Conservation (phyloP, 805 yeast species). For the Brettanomyces anomalus region DNA sequence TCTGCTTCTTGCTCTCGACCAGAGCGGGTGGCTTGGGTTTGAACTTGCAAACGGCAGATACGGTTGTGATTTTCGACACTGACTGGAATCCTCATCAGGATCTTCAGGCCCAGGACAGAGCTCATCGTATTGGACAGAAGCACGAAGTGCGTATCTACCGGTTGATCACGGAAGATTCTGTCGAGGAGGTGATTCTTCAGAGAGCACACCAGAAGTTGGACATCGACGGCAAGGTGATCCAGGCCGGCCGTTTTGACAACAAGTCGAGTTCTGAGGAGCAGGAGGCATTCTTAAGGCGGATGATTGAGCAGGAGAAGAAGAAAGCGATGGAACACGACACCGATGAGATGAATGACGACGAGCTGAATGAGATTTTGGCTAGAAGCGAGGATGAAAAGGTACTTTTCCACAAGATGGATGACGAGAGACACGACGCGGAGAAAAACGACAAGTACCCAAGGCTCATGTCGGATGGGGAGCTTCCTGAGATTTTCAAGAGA, state of each 20-base stretch:
- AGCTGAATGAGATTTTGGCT: conserved; percentile 63
- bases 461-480: conserved; percentile 58
- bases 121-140: conserved; percentile 85
- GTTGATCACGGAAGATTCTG: conserved; percentile 72
- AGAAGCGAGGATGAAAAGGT: conserved; percentile 54
- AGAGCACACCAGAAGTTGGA: conserved; percentile 78
- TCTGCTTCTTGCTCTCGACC: conserved; percentile 70
- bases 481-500: conserved; percentile 69
- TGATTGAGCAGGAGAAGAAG: conserved; percentile 60
- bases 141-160: conserved; percentile 78
- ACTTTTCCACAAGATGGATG: conserved; percentile 51
- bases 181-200: conserved; percentile 75
- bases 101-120: conserved; percentile 85
- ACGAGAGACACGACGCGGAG: conserved; percentile 37
- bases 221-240: conserved; percentile 83
- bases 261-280: conserved; percentile 83
- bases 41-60: conserved; percentile 81
- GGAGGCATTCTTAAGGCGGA: conserved; percentile 64
- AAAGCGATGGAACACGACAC: conserved; percentile 30
- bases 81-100: conserved; percentile 93
- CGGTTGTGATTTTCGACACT: conserved; percentile 78
- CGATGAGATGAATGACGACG: conserved; percentile 57
- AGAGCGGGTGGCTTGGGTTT: conserved; percentile 89
- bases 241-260: conserved; percentile 85
- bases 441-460: conserved; percentile 31